These are phyloP conservation scores for Leucocoprinus sp. DNA, from an alignment of 768 basidiomycete species.

Conservation along the genomic window DNA sequence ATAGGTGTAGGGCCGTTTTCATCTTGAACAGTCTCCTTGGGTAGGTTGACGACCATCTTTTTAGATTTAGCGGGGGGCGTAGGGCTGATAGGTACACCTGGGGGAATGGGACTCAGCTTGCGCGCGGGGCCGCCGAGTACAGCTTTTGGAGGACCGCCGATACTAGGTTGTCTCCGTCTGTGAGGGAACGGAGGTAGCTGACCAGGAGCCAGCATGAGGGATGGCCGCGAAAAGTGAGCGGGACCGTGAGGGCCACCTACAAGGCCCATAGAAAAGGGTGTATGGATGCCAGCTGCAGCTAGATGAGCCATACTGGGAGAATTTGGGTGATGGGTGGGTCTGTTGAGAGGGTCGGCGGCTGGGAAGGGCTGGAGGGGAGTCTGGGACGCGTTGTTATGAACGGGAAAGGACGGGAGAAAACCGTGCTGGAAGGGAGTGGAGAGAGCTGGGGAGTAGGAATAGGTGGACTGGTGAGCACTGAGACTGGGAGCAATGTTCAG, in stretches of 20 bases:
- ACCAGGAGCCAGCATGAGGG: constrained; percentile 34
- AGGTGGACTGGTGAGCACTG: constrained; percentile 48
- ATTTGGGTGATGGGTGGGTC: constrained; percentile 48
- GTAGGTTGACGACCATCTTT: constrained; percentile 65
- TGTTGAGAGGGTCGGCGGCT: constrained; percentile 41
- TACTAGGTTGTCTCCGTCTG: constrained; percentile 48
- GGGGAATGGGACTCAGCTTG: constrained; percentile 64
- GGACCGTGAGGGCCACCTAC: constrained; percentile 20
- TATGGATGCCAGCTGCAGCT: constrained; percentile 50
- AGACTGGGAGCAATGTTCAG: constrained; percentile 51
- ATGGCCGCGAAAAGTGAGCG: constrained; percentile 47
- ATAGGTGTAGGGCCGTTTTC: constrained; percentile 33
- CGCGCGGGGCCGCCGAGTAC: constrained; percentile 72
- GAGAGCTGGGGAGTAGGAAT: constrained; percentile 57
- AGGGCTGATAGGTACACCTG: constrained; percentile 22
- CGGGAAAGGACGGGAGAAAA: constrained; percentile 49
- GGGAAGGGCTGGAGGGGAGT: constrained; percentile 63
- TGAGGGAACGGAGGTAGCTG: constrained; percentile 46
- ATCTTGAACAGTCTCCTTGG: constrained; percentile 50
- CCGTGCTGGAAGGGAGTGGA: constrained; percentile 51
- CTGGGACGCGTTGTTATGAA: constrained; percentile 41
- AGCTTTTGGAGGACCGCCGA: constrained; percentile 87
- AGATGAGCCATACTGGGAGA: constrained; percentile 58
- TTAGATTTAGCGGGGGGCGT: constrained; percentile 45
- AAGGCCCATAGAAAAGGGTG: constrained; percentile 53